These are phyloP conservation scores for Ephemerocybe angulata DNA, from an alignment of 768 basidiomycete genomes.

Conservation along the genomic window DNA sequence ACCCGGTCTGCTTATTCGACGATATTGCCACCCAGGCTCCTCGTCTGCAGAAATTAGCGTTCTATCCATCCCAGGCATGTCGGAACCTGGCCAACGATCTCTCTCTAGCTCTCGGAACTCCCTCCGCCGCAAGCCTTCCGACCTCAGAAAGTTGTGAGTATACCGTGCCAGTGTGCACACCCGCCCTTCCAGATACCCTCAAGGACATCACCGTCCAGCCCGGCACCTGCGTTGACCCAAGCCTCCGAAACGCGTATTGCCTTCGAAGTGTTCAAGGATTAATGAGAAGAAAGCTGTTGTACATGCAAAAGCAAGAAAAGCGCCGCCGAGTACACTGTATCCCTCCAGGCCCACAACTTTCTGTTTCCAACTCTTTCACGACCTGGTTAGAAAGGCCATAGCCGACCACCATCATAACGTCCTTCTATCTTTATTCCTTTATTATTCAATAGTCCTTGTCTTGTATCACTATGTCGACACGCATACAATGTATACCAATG, in stretches of 20 bases:
- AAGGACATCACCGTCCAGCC: slow-evolving; percentile 14
- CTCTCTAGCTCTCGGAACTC: slow-evolving; percentile 7
- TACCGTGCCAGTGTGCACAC: background rate
- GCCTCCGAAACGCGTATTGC: background rate
- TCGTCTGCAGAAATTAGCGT: slow-evolving; percentile 14
- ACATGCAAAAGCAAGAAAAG: slow-evolving; percentile 7
- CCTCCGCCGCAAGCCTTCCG: background rate
- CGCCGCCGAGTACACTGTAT: background rate
- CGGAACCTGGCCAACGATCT: slow-evolving; percentile 17
- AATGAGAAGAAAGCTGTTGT: background rate
- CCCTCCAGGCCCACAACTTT: background rate
- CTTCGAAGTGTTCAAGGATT: slow-evolving; percentile 5
- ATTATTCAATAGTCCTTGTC: background rate
- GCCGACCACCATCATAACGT: too few species aligned
- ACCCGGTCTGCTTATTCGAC: slow-evolving; percentile 20
- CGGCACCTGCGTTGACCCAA: slow-evolving; percentile 2
- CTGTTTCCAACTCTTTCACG: background rate
- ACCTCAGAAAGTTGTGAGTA: background rate
- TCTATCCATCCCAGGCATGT: slow-evolving; percentile 16
- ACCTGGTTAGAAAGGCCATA: slow-evolving; percentile 3
- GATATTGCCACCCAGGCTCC: slow-evolving; percentile 11
- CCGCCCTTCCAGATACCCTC: slow-evolving; percentile 10
- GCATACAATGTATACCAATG: background rate
- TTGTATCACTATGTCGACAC: background rate
- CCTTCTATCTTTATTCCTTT: slow-evolving; percentile 10